Conservation (phyloP, 208 protist genomes). For the Acanthamoeba lugdunensis region DNA sequence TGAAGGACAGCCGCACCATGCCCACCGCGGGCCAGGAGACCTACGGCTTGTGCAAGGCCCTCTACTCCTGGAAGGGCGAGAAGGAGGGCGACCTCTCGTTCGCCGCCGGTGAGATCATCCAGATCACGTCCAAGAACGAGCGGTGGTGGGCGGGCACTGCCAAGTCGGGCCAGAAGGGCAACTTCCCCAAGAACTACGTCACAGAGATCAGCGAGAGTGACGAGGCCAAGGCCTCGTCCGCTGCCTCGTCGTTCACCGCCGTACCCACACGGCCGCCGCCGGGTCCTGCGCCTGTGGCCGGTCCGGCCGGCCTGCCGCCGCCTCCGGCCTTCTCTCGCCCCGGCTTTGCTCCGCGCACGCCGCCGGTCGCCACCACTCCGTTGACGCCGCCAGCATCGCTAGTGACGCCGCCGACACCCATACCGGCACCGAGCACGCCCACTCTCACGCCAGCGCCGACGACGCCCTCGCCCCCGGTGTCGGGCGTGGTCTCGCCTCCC, state of each 20-base stretch:
- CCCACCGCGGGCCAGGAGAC: background rate
- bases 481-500: background rate
- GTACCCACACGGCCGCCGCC: background rate
- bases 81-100: conserved; percentile 90
- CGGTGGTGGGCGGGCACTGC: conserved; percentile 91
- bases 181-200: conserved; percentile 69
- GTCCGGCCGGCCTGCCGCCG: background rate
- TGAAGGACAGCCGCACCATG: background rate
- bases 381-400: background rate
- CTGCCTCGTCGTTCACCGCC: background rate
- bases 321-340: conserved; percentile 15
- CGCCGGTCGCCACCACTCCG: background rate
- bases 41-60: conserved; percentile 76
- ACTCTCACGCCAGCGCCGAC: background rate
- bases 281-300: background rate
- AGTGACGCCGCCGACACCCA: background rate
- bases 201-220: conserved; percentile 27
- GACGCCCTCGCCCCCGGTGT: background rate
- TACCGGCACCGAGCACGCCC: background rate
- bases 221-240: background rate
- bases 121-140: conserved; percentile 88
- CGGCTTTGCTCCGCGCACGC: conserved; percentile 24
- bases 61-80: conserved; percentile 87
- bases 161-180: conserved; percentile 35
- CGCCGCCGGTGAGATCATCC: conserved; percentile 88